A percentile compares a stretch with the other conserved stretches of the same genome.
Conservation (phyloP, 2,329 filamentous ascomycete genomes). For the Colletotrichum nymphaeae region DNA sequence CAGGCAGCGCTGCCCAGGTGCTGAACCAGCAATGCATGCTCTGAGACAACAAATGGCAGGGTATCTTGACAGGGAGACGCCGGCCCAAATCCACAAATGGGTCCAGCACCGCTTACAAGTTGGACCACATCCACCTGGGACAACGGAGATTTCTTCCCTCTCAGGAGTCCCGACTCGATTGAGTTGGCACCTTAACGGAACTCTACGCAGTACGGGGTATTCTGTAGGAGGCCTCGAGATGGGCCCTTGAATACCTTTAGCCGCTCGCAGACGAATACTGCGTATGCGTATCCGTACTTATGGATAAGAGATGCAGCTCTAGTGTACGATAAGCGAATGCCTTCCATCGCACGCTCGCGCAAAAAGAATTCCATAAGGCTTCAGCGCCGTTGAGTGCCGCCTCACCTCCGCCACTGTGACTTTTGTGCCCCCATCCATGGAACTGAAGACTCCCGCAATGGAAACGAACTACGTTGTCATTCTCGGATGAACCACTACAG, state of each 20-base stretch:
- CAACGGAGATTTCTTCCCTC: neutral
- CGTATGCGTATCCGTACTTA: neutral
- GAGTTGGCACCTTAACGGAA: neutral
- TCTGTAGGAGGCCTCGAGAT: neutral
- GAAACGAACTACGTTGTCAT: neutral
- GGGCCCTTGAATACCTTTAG: neutral
- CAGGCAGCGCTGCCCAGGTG: neutral
- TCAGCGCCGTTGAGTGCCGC: neutral
- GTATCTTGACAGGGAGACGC: conserved; percentile 3
- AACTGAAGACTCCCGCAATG: neutral
- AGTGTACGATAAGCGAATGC: neutral
- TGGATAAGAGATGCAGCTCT: neutral
- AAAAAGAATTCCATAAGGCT: neutral
- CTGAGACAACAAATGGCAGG: conserved; percentile 25
- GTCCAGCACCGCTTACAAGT: neutral
- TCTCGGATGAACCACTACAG: neutral
- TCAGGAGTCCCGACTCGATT: neutral
- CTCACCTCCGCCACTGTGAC: conserved; percentile 1
- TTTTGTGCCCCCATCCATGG: neutral
- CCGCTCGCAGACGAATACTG: neutral
- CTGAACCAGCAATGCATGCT: conserved; percentile 20
- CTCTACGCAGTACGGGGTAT: neutral
- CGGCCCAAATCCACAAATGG: neutral
- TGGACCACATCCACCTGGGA: neutral
- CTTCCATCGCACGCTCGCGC: neutral